A percentile compares a stretch with the other conserved stretches of the same genome.
Conservation (phyloP, 2,329 filamentous ascomycete genomes). For the Lasiodiplodia hormozganensis region DNA sequence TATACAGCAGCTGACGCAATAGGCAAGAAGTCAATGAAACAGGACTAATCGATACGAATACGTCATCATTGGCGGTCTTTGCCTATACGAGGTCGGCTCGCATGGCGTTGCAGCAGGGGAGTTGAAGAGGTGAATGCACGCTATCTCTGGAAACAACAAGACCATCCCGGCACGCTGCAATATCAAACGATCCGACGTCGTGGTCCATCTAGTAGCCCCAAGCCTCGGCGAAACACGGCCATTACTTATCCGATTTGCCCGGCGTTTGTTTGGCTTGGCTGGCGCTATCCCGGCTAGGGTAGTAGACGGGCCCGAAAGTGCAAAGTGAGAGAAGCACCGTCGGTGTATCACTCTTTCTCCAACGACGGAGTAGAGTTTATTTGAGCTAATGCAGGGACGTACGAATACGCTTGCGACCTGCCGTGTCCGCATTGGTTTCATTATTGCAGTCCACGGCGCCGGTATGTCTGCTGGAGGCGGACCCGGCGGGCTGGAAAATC, state of each 20-base stretch:
- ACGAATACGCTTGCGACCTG: neutral
- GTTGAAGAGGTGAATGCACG: too few relatives aligned
- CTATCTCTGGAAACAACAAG: too few relatives aligned
- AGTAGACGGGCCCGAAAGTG: neutral
- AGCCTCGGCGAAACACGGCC: neutral
- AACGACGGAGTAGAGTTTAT: slow-evolving; percentile 18
- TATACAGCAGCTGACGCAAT: slow-evolving; percentile 18
- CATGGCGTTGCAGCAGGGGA: too few relatives aligned
- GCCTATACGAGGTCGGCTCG: too few relatives aligned
- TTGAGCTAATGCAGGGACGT: slow-evolving; percentile 19
- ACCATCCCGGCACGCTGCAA: too few relatives aligned
- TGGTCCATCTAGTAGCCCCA: neutral
- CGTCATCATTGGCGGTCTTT: neutral
- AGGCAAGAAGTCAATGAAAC: slow-evolving; percentile 22
- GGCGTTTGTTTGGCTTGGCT: neutral
- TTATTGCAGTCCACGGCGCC: neutral
- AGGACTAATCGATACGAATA: neutral
- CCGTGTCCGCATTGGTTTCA: neutral
- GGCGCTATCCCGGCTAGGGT: neutral
- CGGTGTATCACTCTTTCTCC: neutral
- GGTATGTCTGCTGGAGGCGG: neutral
- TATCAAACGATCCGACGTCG: too few relatives aligned
- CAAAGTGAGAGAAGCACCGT: neutral
- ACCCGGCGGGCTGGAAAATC: neutral
- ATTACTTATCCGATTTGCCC: neutral